Evolutionary conservation across 2,329 filamentous ascomycete species (phyloP).

Genomic region (Alternaria viburni): DNA sequence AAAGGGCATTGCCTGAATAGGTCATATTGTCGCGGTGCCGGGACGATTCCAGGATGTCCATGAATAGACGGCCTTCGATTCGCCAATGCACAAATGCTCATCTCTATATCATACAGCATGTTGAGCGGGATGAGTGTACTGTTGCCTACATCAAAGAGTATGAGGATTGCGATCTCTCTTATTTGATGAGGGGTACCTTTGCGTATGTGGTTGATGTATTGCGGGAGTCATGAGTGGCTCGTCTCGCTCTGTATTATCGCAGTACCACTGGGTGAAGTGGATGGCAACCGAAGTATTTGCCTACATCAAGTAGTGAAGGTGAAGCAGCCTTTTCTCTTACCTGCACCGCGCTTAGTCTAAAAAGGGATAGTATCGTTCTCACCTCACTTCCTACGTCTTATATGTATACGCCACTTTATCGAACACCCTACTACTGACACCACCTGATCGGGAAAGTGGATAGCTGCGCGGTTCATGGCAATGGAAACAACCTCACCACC

Average conservation of each 20-base stretch:
- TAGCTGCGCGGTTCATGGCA: no score
- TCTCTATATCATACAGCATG: background rate
- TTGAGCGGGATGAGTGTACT: background rate
- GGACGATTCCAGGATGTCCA: background rate
- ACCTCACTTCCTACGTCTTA: background rate
- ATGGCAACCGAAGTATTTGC: background rate
- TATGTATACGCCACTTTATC: background rate
- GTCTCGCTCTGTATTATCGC: no score
- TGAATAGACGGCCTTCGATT: background rate
- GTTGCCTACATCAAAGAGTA: background rate
- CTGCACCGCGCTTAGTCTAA: background rate
- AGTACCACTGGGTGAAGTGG: no score
- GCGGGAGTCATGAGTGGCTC: no score
- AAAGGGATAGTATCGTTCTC: background rate
- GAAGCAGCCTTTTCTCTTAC: background rate
- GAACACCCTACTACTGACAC: no score
- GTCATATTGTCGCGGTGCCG: background rate
- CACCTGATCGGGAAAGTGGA: no score
- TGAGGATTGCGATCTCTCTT: no score
- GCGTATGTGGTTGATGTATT: no score
- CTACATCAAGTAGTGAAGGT: background rate
- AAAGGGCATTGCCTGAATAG: background rate
- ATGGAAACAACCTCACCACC: no score
- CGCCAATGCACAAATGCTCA: background rate
- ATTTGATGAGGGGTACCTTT: no score